Evolutionary conservation across 176 grass and related monocot genomes (phyloP).

Genomic region (Zoysia pacifica): DNA sequence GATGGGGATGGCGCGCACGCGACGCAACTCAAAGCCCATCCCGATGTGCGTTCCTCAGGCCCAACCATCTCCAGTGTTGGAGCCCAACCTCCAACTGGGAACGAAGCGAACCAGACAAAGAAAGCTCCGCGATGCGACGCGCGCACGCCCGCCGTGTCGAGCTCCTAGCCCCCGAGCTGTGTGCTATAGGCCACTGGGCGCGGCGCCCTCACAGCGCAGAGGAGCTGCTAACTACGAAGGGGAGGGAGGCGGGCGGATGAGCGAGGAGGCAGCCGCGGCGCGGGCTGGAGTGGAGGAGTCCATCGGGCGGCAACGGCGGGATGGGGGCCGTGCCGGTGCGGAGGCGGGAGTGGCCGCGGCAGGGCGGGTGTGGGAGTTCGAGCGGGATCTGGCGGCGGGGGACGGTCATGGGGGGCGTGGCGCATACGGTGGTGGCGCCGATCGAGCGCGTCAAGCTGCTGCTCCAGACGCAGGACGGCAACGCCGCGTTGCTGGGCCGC

Average conservation of each 20-base stretch:
- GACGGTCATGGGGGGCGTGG: conserved; percentile 88
- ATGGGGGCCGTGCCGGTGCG: conserved; percentile 11
- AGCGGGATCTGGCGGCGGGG: conserved; percentile 90
- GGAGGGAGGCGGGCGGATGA: conserved; percentile 43
- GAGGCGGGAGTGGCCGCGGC: background rate
- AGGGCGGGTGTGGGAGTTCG: conserved; percentile 71
- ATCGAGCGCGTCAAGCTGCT: conserved; percentile 97
- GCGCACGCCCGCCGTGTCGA: conserved; percentile 18
- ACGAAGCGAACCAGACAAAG: conserved; percentile 2
- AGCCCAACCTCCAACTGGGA: background rate
- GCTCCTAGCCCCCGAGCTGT: background rate
- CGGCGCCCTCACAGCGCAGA: conserved; percentile 3
- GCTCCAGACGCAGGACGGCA: conserved; percentile 98
- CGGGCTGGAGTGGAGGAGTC: conserved; percentile 50
- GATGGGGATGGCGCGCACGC: conserved; percentile 1
- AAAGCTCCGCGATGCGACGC: background rate
- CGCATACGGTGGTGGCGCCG: conserved; percentile 98
- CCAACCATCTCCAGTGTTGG: conserved; percentile 3
- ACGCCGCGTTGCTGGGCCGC: conserved; percentile 74
- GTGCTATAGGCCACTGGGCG: background rate
- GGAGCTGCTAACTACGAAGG: background rate
- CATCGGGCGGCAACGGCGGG: conserved; percentile 43
- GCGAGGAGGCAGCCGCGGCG: conserved; percentile 32
- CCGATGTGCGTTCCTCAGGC: background rate
- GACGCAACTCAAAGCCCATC: conserved; percentile 11